A percentile compares a stretch with the other conserved stretches of the same genome.
Evolutionary conservation across 129 eudicot genomes (phyloP).

Genomic region (Pulicaria dysenterica): DNA sequence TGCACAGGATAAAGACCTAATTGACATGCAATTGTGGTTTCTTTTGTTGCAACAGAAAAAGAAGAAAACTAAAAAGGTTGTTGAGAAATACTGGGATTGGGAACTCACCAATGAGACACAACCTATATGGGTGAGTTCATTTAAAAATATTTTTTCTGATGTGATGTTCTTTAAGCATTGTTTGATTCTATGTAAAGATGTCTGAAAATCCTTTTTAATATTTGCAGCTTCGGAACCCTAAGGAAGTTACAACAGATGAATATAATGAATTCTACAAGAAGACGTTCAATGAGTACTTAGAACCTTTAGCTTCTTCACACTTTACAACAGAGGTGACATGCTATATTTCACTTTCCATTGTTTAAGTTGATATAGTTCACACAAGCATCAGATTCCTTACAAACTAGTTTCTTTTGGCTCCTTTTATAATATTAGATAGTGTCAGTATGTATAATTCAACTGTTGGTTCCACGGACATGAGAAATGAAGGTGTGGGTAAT

Average conservation of each 20-base stretch:
- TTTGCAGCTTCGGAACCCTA: constrained; percentile 88
- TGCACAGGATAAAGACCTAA: background rate
- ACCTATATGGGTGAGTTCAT: constrained; percentile 84
- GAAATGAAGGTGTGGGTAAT: background rate
- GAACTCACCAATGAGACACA: constrained; percentile 94
- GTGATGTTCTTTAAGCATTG: background rate
- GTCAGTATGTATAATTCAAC: background rate
- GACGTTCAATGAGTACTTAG: constrained; percentile 81
- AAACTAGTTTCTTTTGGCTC: background rate
- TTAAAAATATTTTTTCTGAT: background rate
- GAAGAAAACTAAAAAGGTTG: constrained; percentile 93
- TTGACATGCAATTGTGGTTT: background rate
- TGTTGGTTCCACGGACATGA: background rate
- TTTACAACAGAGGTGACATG: constrained; percentile 84
- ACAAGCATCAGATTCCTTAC: background rate
- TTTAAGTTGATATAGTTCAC: background rate
- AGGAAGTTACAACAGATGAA: constrained; percentile 80
- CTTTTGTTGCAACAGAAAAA: constrained; percentile 57
- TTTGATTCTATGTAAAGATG: constrained; percentile 3
- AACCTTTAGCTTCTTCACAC: constrained; percentile 96
- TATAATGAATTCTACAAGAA: constrained; percentile 92
- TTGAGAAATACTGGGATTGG: constrained; percentile 99
- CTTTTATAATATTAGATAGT: background rate
- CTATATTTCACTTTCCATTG: background rate
- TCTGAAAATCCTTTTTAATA: constrained; percentile 4